Evolutionary conservation across 257 asterid genomes (phyloP).

Genomic region (Solanum bulbocastanum): DNA sequence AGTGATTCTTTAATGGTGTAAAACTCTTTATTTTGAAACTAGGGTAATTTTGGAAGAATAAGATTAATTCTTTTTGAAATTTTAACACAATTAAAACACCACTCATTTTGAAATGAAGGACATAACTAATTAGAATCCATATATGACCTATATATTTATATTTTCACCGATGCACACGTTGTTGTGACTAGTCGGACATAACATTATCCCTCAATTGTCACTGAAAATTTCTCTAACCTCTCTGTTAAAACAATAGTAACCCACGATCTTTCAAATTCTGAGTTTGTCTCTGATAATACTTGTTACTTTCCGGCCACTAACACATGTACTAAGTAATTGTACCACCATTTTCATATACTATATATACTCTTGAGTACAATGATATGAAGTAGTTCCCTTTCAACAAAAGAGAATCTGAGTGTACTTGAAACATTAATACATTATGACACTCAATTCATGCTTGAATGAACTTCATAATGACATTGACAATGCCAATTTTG

Average conservation of each 20-base stretch:
- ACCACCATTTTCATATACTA: not conserved
- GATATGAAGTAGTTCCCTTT: not conserved
- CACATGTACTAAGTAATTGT: not conserved
- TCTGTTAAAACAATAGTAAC: too few relatives aligned
- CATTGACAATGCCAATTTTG: not conserved
- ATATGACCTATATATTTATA: not conserved
- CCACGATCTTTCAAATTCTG: too few relatives aligned
- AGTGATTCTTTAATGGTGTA: not conserved
- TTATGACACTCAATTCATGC: not conserved
- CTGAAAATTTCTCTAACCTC: too few relatives aligned
- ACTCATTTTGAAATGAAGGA: too few relatives aligned
- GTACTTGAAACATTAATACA: not conserved
- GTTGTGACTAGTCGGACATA: rapidly evolving
- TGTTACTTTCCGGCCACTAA: not conserved
- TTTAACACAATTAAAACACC: too few relatives aligned
- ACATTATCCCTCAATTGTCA: too few relatives aligned
- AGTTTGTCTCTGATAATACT: not conserved
- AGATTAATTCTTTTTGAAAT: not conserved
- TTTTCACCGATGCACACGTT: rapidly evolving
- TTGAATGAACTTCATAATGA: not conserved
- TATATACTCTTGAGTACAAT: not conserved
- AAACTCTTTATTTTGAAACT: too few relatives aligned
- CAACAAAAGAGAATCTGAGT: not conserved
- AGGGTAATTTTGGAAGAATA: not conserved
- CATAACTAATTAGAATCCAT: not conserved